A percentile compares a stretch with the other conserved stretches of the same genome.
These are phyloP conservation scores for Fusarium tuaranense DNA, from an alignment of 2,329 filamentous ascomycete genomes.

Conservation along the genomic window DNA sequence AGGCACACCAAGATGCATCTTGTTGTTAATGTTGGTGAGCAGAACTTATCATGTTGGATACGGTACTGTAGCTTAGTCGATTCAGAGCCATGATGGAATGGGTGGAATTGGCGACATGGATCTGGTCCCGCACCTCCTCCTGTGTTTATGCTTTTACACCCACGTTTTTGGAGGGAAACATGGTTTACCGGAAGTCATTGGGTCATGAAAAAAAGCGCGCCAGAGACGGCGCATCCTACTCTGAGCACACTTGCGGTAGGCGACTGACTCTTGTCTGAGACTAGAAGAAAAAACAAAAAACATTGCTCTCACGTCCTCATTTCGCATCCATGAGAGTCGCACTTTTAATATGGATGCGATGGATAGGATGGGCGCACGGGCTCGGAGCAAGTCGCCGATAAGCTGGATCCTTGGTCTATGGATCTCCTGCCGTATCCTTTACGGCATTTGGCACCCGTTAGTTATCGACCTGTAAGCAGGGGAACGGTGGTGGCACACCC, in stretches of 20 bases:
- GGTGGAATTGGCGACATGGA: conserved; percentile 17
- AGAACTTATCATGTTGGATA: not conserved
- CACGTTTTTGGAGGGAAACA: conserved; percentile 22
- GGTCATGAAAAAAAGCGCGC: conserved; percentile 7
- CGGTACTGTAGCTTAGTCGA: not conserved
- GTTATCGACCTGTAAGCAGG: conserved; percentile 21
- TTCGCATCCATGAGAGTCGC: not conserved
- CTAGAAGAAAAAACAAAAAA: not conserved
- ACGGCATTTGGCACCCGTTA: conserved; percentile 31
- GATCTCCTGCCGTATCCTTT: conserved; percentile 29
- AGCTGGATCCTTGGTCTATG: conserved; percentile 29
- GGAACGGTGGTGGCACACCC: conserved; percentile 9
- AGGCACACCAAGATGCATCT: not conserved
- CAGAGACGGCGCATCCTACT: conserved; percentile 6
- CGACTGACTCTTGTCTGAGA: conserved; percentile 34
- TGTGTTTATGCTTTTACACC: conserved; percentile 30
- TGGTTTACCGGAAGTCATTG: conserved; percentile 24
- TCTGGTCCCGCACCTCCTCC: conserved; percentile 25
- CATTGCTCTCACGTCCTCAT: conserved; percentile 16
- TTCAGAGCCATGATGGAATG: conserved; percentile 27
- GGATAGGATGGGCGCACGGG: conserved; percentile 12
- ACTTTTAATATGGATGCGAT: conserved; percentile 3
- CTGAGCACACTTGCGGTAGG: conserved; percentile 9
- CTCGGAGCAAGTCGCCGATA: conserved; percentile 35
- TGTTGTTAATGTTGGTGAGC: not conserved